Percentiles rank a stretch among this genome's conserved stretches.
Evolutionary conservation across 2,329 filamentous ascomycete genomes (phyloP).

Genomic region (Waltergamsia citrina): DNA sequence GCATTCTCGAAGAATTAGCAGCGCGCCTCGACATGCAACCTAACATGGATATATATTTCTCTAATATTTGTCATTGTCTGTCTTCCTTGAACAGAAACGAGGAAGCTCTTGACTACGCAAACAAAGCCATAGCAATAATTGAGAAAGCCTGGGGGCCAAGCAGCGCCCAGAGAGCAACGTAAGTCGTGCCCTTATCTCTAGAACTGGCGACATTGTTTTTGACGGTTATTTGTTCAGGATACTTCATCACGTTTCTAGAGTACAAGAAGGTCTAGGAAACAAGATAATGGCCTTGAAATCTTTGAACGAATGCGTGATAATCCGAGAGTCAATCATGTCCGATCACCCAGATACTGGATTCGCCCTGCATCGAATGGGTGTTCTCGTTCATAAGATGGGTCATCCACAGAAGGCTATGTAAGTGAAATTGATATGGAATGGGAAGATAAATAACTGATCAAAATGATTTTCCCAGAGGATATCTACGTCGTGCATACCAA

Average conservation of each 20-base stretch:
- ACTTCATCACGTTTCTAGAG: too few species aligned
- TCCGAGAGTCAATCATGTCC: background rate
- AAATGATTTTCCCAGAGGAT: background rate
- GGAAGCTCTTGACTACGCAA: background rate
- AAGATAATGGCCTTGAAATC: background rate
- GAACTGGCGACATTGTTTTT: background rate
- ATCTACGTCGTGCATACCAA: background rate
- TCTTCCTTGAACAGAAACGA: background rate
- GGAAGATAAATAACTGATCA: background rate
- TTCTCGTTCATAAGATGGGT: background rate
- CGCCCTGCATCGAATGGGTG: background rate
- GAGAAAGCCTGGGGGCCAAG: background rate
- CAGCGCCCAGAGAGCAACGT: background rate
- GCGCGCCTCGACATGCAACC: background rate
- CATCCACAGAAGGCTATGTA: background rate
- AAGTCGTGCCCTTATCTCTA: background rate
- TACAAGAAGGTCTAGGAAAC: background rate
- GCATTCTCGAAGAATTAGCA: background rate
- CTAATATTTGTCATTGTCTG: background rate
- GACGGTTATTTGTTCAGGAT: background rate
- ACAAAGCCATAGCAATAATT: background rate
- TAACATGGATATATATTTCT: background rate
- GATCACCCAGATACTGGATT: background rate
- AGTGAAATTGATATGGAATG: too few species aligned
- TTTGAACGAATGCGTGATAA: background rate